Conservation (phyloP, 371 early-diverging fungal genomes). For the Mucor indicus region DNA sequence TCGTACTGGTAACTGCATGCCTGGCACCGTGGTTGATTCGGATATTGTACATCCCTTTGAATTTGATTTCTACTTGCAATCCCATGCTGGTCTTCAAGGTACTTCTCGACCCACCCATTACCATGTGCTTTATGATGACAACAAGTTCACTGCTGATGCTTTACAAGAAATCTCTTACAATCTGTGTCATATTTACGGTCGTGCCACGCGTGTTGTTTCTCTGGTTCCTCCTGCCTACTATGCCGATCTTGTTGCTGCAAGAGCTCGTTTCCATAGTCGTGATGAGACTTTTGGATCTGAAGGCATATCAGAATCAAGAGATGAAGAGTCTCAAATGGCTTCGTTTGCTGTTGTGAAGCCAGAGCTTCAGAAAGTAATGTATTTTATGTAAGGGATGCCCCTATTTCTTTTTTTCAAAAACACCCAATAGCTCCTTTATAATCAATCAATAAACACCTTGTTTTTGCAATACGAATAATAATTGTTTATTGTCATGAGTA, state of each 20-base stretch:
- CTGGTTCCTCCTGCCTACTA: conserved; percentile 86
- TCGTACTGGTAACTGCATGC: conserved; percentile 38
- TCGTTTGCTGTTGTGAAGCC: too few species aligned
- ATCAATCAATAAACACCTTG: too few species aligned
- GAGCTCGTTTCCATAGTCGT: conserved; percentile 71
- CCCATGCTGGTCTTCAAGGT: conserved; percentile 88
- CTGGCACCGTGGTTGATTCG: conserved; percentile 92
- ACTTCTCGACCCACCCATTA: conserved; percentile 89
- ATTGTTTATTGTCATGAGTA: too few species aligned
- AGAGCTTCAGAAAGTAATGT: too few species aligned
- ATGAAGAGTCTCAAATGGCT: too few species aligned
- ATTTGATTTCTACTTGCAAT: conserved; percentile 89
- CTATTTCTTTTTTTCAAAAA: too few species aligned
- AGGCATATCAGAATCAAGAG: too few species aligned
- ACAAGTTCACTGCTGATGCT: conserved; percentile 66
- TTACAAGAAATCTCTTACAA: conserved; percentile 80
- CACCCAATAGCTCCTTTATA: too few species aligned
- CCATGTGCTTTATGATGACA: conserved; percentile 81
- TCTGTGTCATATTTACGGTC: conserved; percentile 84
- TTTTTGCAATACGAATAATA: too few species aligned
- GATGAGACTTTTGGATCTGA: neutral
- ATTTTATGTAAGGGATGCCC: too few species aligned
- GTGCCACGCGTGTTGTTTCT: conserved; percentile 75
- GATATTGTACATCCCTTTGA: conserved; percentile 75
- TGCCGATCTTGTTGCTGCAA: conserved; percentile 79